Evolutionary conservation across 345 rosid genomes (phyloP), one percentile per base, ranked within the genome.

Genomic region (Ceriops zippeliana): DNA sequence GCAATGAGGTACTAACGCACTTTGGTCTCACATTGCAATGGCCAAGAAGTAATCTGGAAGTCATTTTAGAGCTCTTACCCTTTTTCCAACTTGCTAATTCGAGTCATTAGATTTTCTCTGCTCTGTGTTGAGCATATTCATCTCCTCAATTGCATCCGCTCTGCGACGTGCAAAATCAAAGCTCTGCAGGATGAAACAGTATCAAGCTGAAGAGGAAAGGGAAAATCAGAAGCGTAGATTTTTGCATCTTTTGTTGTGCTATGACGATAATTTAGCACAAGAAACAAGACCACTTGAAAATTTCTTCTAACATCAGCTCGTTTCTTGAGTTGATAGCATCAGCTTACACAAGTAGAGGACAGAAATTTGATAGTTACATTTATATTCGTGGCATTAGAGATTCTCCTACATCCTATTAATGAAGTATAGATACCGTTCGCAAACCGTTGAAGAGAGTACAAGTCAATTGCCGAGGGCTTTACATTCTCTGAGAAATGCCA

Each of bases 291-390:
- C 82, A 82, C 81, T 67, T 82, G 84, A 61, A 80, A 67, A 65
- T 70, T 77, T 58, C 78, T 85, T 70, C 70, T 65, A 34, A 69
- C 73, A 72, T 75, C 75, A 74, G 75, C 82, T 60, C 57, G 70
- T 65, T 62, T 67, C 27, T 80, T 78, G 54, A 88, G 83, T 76
- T 71, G 82, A 70, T 85, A 90, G 69, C 24, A 86, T 76, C 74
- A 69, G 80, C 61, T 57, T 35, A n/a, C 57, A 62, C n/a, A 27
- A 52, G 52, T 20, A 63, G 15, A 58, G 52, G 17, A 63, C 1
- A 62, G 28, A 9, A 53, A 49, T 61, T 57, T 15, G 27, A 52
- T 4, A 8, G 22, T 27, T 30, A 56, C 24, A 34, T 11, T 59
- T 5, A 46, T n/a, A 13, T 22, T 22, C 26, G 6, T 53, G 8